Base-by-base conservation (phyloP, 2,329 filamentous ascomycete genomes). In the Fusarium sp. region DNA sequence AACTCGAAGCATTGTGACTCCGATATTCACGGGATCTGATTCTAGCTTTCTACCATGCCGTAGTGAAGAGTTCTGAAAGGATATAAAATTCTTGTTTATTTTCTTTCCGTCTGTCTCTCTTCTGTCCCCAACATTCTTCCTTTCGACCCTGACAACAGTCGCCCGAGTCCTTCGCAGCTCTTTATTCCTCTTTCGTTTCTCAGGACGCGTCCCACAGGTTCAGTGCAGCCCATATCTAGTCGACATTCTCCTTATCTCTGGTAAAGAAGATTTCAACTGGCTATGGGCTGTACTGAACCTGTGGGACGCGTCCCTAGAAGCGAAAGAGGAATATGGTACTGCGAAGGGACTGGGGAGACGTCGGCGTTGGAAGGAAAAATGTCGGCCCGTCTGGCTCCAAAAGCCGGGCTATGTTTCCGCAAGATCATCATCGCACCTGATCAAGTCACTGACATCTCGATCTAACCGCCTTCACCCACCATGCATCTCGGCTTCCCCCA, bases 401-500 rank as follows among this genome's bases (percentile, higher is more conserved):
- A 32, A 14, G 12, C 30, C 14, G 6, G 30, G 15, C 29, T 15
- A 2, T 15, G 14, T 8, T 32, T 6, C 14, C 30, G 6, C 30
- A 32, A 16, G 32, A 16, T 34, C 32, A 5, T 34, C 32, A 34
- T 34, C 15, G 8, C 32, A 30, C 18, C 34, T 38, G 34, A 38
- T 10, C 34, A 10, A n/a, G 18, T n/a, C 9, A n/a, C 18, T 38
- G 18, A 38, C 34, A 38, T 38, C 34, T 38, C 34, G 34, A 38
- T 38, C 34, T n/a, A 38, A 38, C 34, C 18, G 1, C 10, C 10
- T 38, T 11, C 10, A 38, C 15, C 30, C 18, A n/a, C 10, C 18
- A 38, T 38, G 10, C n/a, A 57, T 38, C 18, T 57, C 16, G 53
- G 52, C 10, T 25, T 5, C 6, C 63, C 53, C 46, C 63, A 29